Conservation (phyloP, 768 basidiomycete genomes). For the Trametes cinnabarina region DNA sequence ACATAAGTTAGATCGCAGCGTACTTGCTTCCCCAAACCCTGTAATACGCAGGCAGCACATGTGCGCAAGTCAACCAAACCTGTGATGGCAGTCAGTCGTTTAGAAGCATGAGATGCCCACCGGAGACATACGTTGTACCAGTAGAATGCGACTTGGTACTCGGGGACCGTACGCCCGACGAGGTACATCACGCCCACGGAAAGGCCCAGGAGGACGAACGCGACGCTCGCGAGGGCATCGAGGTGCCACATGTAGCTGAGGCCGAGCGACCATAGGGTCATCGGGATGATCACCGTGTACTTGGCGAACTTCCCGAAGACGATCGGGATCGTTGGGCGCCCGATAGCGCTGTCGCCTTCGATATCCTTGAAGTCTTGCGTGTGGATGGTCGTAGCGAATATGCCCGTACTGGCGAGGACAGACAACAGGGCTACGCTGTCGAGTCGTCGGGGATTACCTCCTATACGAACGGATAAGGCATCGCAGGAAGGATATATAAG, state of each 20-base stretch:
- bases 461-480: too few relatives aligned
- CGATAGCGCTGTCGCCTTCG: conserved; percentile 2
- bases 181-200: neutral
- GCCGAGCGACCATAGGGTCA: conserved; percentile 4
- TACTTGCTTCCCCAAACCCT: too few relatives aligned
- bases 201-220: neutral
- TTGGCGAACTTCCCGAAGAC: conserved; percentile 4
- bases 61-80: too few relatives aligned
- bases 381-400: conserved; percentile 14
- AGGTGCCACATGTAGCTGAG: conserved; percentile 1
- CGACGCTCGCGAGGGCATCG: neutral
- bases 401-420: too few relatives aligned
- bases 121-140: conserved; percentile 11
- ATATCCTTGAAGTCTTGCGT: conserved; percentile 14
- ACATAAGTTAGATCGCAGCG: too few relatives aligned
- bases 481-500: too few relatives aligned
- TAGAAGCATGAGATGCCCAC: too few relatives aligned
- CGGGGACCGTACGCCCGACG: neutral
- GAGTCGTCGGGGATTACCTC: too few relatives aligned
- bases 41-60: too few relatives aligned
- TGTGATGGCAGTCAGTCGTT: too few relatives aligned
- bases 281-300: neutral
- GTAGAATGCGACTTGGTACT: conserved; percentile 2
- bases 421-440: conserved; percentile 11
- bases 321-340: conserved; percentile 8